Evolutionary conservation across 345 rosid species (phyloP).

Genomic region (Eucalyptus camaldulensis): DNA sequence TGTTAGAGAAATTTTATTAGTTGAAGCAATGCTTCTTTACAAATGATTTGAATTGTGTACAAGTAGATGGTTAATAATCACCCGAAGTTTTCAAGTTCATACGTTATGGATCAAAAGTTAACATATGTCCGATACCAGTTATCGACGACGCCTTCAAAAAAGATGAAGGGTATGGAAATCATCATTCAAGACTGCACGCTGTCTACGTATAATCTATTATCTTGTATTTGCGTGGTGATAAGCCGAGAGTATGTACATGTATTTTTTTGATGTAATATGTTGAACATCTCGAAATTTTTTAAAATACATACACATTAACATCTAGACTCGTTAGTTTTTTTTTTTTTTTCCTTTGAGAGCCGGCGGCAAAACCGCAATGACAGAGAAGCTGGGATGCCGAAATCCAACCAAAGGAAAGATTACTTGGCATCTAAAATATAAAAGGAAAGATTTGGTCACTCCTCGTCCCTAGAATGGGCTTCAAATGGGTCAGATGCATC

Average conservation of each 20-base stretch:
- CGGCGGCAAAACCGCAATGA: not conserved
- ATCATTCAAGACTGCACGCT: fast-evolving
- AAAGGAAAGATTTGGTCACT: not conserved
- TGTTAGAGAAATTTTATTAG: not conserved
- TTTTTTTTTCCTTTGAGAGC: not conserved
- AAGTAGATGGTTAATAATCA: not conserved
- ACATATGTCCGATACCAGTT: fast-evolving
- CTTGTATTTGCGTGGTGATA: not conserved
- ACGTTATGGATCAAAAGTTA: not conserved
- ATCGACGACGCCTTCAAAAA: fast-evolving
- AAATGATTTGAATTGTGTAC: not conserved
- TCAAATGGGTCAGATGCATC: not conserved
- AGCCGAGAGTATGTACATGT: not conserved
- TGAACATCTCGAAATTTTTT: not conserved
- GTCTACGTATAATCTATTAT: not conserved
- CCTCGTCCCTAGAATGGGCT: not conserved
- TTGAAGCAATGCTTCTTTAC: not conserved
- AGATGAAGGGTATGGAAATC: not conserved
- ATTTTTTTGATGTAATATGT: not conserved
- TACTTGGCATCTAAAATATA: not conserved
- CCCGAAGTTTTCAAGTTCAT: not conserved
- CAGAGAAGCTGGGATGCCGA: not conserved
- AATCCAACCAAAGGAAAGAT: not conserved
- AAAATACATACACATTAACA: not conserved
- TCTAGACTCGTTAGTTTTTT: not conserved